Evolutionary conservation across 441 rosid genomes (phyloP).

Genomic region (Pelargonium australe): DNA sequence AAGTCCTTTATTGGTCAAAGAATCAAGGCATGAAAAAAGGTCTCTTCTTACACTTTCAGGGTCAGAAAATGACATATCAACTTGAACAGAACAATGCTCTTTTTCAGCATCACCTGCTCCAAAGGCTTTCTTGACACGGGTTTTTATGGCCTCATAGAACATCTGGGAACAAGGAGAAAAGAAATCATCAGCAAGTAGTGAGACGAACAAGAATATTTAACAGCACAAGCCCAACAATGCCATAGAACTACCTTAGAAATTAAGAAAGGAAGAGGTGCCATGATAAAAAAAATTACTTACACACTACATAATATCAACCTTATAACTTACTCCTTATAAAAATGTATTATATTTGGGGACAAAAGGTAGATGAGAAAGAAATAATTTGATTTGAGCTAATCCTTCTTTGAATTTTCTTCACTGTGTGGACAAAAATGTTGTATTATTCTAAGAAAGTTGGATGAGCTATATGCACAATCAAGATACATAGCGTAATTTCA

Average conservation of each 20-base stretch:
- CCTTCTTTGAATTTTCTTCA: not conserved
- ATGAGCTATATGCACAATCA: not conserved
- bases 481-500: no score
- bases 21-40: slow-evolving; percentile 39
- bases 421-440: not conserved
- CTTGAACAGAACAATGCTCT: slow-evolving; percentile 22
- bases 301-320: no score
- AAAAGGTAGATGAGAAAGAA: no score
- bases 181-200: not conserved
- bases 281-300: no score
- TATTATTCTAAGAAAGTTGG: not conserved
- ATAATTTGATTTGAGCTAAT: no score
- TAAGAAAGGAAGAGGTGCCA: not conserved
- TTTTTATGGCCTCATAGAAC: slow-evolving; percentile 53
- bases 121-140: slow-evolving; percentile 54
- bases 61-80: slow-evolving; percentile 23
- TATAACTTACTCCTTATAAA: no score
- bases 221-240: not conserved
- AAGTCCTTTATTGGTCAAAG: slow-evolving; percentile 60
- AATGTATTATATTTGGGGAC: no score
- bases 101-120: slow-evolving; percentile 31
- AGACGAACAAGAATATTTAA: not conserved
- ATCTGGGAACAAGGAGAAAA: slow-evolving; percentile 32
- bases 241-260: not conserved
- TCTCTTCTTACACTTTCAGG: slow-evolving; percentile 26